These are phyloP conservation scores for Xylaria flabelliformis DNA, from an alignment of 495 filamentous ascomycete genomes.

Conservation along the genomic window DNA sequence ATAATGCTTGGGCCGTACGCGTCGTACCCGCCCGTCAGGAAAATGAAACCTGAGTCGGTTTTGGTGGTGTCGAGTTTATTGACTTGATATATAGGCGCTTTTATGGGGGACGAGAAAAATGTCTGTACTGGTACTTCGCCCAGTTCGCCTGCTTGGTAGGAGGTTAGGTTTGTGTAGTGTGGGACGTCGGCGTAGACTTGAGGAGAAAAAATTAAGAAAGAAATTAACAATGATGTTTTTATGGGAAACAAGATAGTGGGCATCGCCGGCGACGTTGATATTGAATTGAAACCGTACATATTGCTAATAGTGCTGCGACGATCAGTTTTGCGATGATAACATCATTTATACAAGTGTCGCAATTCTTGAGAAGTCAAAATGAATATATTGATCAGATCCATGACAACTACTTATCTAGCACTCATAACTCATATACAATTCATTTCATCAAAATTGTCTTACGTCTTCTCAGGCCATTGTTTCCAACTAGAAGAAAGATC, in stretches of 20 bases:
- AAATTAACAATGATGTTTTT: neutral
- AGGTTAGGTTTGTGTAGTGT: conserved; percentile 6
- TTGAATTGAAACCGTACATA: conserved; percentile 4
- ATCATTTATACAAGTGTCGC: neutral
- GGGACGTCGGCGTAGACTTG: conserved; percentile 1
- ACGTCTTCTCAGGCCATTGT: neutral
- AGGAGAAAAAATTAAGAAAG: neutral
- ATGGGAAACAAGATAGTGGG: neutral
- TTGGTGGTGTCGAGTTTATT: conserved; percentile 15
- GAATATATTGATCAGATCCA: neutral
- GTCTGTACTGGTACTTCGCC: conserved; percentile 23
- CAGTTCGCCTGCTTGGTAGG: conserved; percentile 9
- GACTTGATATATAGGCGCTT: conserved; percentile 23
- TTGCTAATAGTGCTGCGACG: neutral
- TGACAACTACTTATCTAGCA: neutral
- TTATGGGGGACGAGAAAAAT: conserved; percentile 22
- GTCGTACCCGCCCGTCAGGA: conserved; percentile 20
- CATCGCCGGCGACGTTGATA: neutral
- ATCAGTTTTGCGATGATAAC: neutral
- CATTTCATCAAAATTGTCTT: neutral
- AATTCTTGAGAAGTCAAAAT: neutral
- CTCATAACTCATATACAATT: conserved; percentile 11
- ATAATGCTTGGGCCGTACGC: conserved; percentile 21
- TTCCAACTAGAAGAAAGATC: neutral
- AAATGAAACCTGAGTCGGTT: conserved; percentile 21